phyloP scores from a whole-genome alignment of 23 red algal species.

The Gracilariopsis chorda region DNA sequence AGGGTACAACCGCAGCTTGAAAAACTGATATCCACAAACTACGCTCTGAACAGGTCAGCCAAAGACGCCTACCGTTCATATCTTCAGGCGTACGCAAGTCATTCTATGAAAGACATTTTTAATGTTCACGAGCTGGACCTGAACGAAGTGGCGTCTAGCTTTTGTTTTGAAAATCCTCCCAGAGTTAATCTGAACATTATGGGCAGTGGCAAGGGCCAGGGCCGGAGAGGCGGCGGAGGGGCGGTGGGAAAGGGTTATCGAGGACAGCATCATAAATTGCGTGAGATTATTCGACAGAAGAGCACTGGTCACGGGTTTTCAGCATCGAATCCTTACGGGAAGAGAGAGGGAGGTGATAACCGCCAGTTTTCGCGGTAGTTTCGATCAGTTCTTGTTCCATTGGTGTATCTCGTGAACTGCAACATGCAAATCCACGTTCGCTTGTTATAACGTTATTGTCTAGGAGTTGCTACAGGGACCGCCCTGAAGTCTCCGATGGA shows the following conservation, averaged over 20 bases:
- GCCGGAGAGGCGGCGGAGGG: constrained; percentile 64
- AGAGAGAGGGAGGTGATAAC: constrained; percentile 33
- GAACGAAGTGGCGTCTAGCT: constrained; percentile 85
- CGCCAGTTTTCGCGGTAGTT: constrained; percentile 58
- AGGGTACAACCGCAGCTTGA: constrained; percentile 96
- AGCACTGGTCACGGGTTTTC: constrained; percentile 79
- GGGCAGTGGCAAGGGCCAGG: constrained; percentile 52
- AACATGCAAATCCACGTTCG: no score
- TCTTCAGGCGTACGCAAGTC: constrained; percentile 93
- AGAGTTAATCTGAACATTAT: constrained; percentile 77
- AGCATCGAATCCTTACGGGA: constrained; percentile 87
- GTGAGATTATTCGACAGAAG: constrained; percentile 47
- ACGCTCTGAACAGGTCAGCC: constrained; percentile 88
- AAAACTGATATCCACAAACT: constrained; percentile 90
- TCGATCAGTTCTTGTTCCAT: no score
- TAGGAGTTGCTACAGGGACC: no score
- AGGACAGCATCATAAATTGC: constrained; percentile 44
- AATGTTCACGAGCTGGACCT: constrained; percentile 93
- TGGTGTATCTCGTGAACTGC: no score
- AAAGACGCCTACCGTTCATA: constrained; percentile 94
- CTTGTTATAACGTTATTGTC: no score
- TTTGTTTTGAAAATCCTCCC: constrained; percentile 90
- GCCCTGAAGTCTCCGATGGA: no score
- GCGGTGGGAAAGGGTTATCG: constrained; percentile 65
- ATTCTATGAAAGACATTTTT: constrained; percentile 95